A percentile compares a stretch with the other conserved stretches of the same genome.
These are phyloP conservation scores for apple (Malus domestica) DNA, from an alignment of 306 rosid species.

Conservation along the genomic window DNA sequence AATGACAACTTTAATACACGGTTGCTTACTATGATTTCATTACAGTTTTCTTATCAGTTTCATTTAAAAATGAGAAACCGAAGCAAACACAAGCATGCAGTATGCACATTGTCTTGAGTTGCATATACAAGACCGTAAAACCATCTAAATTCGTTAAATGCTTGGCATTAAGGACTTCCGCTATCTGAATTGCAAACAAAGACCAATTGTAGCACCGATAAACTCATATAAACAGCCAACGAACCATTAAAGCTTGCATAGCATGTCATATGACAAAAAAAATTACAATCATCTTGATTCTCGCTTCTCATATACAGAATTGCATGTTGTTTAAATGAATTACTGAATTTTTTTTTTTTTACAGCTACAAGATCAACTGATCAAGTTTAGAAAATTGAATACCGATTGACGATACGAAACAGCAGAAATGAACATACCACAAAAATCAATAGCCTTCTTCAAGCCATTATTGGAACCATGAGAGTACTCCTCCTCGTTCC, in stretches of 20 bases:
- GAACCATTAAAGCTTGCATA: background rate
- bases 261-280: background rate
- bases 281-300: background rate
- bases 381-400: background rate
- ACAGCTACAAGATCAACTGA: background rate
- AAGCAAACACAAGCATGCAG: background rate
- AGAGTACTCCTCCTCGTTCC: conserved; percentile 74
- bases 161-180: background rate
- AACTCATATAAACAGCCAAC: background rate
- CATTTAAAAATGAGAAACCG: background rate
- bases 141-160: background rate
- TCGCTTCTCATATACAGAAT: background rate
- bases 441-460: conserved; percentile 81
- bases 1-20: background rate
- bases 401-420: background rate
- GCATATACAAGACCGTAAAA: background rate
- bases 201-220: background rate
- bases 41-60: background rate
- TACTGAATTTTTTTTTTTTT: too few species aligned
- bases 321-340: background rate
- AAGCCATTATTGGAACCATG: conserved; percentile 79
- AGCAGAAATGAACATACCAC: conserved; percentile 37
- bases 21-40: background rate
- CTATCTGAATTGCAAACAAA: conserved; percentile 1
- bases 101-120: background rate